Evolutionary conservation across 148 eudicot species (phyloP).

Genomic region (Chenopodium album): DNA sequence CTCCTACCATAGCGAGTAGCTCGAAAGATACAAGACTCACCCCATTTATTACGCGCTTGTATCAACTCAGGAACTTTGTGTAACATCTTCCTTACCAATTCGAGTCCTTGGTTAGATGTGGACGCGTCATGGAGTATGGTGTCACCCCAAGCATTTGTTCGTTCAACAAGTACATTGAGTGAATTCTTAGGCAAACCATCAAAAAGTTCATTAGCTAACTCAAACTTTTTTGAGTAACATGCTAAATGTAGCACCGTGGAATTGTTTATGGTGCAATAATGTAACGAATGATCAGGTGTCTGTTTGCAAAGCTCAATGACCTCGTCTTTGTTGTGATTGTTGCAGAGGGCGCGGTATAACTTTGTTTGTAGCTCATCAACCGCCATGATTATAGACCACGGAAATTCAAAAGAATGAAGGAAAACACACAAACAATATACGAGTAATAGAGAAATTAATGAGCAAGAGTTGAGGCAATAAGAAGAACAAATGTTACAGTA

Average conservation of each 20-base stretch:
- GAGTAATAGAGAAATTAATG: too few relatives aligned
- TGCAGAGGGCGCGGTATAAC: slow-evolving; percentile 3
- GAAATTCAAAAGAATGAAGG: too few relatives aligned
- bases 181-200: slow-evolving; percentile 5
- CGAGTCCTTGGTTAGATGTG: slow-evolving; percentile 6
- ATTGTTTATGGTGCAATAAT: slow-evolving; percentile 11
- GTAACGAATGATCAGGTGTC: not conserved
- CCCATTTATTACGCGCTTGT: not conserved
- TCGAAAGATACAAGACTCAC: slow-evolving; percentile 10
- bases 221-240: not conserved
- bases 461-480: too few relatives aligned
- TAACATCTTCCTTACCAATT: slow-evolving; percentile 3
- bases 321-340: not conserved
- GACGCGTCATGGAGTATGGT: slow-evolving; percentile 14
- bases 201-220: slow-evolving; percentile 14
- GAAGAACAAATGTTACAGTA: too few relatives aligned
- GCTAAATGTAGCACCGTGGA: slow-evolving; percentile 10
- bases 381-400: not conserved
- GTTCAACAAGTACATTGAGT: not conserved
- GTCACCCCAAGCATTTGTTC: slow-evolving; percentile 13
- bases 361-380: not conserved
- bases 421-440: too few relatives aligned
- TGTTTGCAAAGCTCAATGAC: slow-evolving; percentile 8
- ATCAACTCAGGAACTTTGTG: slow-evolving; percentile 3
- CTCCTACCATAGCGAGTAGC: slow-evolving; percentile 19